Evolutionary conservation across 2,329 filamentous ascomycete genomes (phyloP).

Genomic region (Scleromitrula shiraiana): DNA sequence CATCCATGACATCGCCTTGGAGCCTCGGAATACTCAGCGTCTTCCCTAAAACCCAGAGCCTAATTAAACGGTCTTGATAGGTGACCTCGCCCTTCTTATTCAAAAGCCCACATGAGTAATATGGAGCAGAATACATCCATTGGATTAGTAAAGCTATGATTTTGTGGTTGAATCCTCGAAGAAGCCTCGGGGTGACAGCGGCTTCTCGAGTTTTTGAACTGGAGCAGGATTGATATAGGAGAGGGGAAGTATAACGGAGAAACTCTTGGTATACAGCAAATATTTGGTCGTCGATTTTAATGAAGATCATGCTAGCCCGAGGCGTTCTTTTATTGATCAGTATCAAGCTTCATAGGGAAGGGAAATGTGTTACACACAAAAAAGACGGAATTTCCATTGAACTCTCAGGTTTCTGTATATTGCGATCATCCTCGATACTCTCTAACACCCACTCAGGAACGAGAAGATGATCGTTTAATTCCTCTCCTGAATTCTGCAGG

Average conservation of each 20-base stretch:
- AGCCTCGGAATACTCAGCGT: too few species aligned
- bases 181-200: not conserved
- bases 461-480: too few species aligned
- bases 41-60: not conserved
- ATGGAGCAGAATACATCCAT: not conserved
- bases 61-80: not conserved
- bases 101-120: not conserved
- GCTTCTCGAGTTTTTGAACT: not conserved
- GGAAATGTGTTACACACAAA: too few species aligned
- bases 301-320: not conserved
- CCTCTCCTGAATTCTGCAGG: too few species aligned
- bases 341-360: too few species aligned
- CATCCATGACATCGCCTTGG: too few species aligned
- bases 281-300: not conserved
- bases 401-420: too few species aligned
- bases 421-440: too few species aligned
- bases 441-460: too few species aligned
- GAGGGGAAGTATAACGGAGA: not conserved
- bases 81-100: not conserved
- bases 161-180: not conserved
- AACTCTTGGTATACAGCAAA: not conserved
- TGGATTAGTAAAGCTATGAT: not conserved
- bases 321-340: not conserved
- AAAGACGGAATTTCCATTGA: too few species aligned
- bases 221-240: not conserved